phyloP scores from a whole-genome alignment of 805 yeast species.

The Tetrapisispora pingtungensis region DNA sequence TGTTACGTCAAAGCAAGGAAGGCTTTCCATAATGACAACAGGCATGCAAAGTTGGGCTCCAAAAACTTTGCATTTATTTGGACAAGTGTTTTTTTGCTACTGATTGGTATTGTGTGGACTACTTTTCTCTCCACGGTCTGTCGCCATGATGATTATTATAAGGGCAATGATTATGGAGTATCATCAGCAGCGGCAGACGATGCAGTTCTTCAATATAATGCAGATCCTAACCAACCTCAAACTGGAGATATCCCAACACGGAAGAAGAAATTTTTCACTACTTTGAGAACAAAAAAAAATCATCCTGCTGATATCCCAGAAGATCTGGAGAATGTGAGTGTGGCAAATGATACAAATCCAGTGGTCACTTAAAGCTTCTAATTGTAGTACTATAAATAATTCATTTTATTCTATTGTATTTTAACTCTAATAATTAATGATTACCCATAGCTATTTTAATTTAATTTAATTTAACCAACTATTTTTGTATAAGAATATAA shows the following conservation, averaged over 20 bases:
- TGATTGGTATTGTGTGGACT: slow-evolving; percentile 16
- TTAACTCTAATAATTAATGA: slow-evolving; percentile 1
- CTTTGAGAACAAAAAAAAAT: slow-evolving; percentile 8
- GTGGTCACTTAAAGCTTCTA: background rate
- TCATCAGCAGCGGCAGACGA: slow-evolving; percentile 7
- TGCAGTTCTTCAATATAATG: background rate
- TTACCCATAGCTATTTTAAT: background rate
- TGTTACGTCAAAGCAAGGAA: slow-evolving; percentile 45
- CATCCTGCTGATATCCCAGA: background rate
- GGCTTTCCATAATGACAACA: slow-evolving; percentile 37
- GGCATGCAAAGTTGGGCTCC: slow-evolving; percentile 35
- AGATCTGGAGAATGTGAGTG: background rate
- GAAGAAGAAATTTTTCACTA: slow-evolving; percentile 6
- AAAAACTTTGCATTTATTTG: slow-evolving; percentile 54
- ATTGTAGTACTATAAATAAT: slow-evolving; percentile 1
- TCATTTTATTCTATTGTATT: background rate
- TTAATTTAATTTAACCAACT: background rate
- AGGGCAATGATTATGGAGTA: slow-evolving; percentile 1
- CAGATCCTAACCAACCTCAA: background rate
- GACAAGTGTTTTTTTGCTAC: slow-evolving; percentile 28
- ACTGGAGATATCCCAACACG: slow-evolving; percentile 1
- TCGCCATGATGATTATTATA: slow-evolving; percentile 6
- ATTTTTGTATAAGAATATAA: background rate
- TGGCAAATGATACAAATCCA: background rate
- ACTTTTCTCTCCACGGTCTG: slow-evolving; percentile 8